Evolutionary conservation across 129 eudicot genomes (phyloP).

Genomic region (Flaveria brownii): DNA sequence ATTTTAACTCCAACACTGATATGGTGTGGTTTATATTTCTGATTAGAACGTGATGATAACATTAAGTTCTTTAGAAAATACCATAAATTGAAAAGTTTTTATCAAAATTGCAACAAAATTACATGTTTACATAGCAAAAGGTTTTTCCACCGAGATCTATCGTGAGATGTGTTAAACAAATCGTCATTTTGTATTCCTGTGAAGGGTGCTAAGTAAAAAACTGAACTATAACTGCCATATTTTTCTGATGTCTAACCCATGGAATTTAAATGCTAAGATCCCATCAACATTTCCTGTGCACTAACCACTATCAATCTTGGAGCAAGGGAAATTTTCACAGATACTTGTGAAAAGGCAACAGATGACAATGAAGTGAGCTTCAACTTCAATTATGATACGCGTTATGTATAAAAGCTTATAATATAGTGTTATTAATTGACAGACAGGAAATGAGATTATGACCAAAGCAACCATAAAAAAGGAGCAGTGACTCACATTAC

Average conservation of each 20-base stretch:
- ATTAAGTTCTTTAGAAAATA: neutral
- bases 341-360: neutral
- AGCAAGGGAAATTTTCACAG: neutral
- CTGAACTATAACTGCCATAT: neutral
- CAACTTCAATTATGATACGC: too few relatives aligned
- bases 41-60: neutral
- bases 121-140: neutral
- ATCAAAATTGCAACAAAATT: neutral
- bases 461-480: neutral
- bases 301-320: neutral
- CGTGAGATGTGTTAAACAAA: neutral
- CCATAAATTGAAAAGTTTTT: neutral
- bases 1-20: too few relatives aligned
- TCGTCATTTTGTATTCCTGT: neutral
- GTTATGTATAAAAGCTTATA: too few relatives aligned
- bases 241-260: neutral
- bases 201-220: neutral
- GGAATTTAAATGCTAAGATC: conserved; percentile 5
- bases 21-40: too few relatives aligned
- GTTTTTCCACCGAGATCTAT: neutral
- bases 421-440: too few relatives aligned
- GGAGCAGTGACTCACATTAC: too few relatives aligned
- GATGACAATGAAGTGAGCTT: neutral
- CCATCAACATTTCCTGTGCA: neutral
- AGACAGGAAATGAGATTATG: neutral